Evolutionary conservation across 2,329 filamentous ascomycete genomes (phyloP).

Genomic region (Nemania abortiva): DNA sequence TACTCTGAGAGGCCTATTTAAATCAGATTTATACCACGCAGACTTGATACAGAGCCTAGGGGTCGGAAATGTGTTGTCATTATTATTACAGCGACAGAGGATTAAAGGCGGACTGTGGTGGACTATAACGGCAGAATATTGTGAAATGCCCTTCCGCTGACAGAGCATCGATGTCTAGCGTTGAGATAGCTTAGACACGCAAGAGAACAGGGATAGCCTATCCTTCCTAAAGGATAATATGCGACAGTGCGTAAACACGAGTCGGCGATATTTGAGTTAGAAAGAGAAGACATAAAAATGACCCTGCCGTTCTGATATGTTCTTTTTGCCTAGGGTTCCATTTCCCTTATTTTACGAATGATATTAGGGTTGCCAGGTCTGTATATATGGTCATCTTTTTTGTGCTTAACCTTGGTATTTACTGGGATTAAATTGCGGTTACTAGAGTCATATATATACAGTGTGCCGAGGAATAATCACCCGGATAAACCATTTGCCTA

Average conservation of each 20-base stretch:
- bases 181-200: conserved; percentile 8
- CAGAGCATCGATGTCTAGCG: conserved; percentile 24
- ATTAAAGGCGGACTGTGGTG: conserved; percentile 27
- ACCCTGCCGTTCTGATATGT: background rate
- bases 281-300: background rate
- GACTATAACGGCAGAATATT: conserved; percentile 67
- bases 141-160: conserved; percentile 65
- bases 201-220: conserved; percentile 8
- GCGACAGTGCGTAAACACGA: conserved; percentile 8
- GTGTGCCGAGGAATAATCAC: background rate
- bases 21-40: conserved; percentile 8
- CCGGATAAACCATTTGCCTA: no score
- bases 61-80: background rate
- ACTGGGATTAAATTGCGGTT: background rate
- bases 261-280: background rate
- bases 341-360: no score
- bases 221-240: conserved; percentile 6
- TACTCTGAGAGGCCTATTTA: conserved; percentile 59
- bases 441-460: background rate
- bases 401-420: background rate
- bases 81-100: conserved; percentile 14
- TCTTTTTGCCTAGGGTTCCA: background rate
- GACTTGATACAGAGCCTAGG: conserved; percentile 1
- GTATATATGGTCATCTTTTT: no score
- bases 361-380: no score